These are phyloP conservation scores for Marasmius tenuissimus DNA, from an alignment of 1,284 basidiomycete species.

Conservation along the genomic window DNA sequence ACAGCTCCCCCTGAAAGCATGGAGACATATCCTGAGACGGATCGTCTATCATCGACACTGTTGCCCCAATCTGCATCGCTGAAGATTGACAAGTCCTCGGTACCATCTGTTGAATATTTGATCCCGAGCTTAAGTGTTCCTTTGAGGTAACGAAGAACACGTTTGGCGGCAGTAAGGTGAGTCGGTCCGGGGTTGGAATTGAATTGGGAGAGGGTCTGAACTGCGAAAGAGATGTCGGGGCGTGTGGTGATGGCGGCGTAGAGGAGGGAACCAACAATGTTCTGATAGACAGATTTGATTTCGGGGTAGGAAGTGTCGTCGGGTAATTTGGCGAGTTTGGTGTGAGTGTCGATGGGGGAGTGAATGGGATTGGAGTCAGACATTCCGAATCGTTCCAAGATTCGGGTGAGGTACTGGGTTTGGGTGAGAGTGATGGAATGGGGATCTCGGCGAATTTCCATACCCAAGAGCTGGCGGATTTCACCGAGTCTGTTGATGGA, in stretches of 20 bases:
- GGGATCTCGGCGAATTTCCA: constrained; percentile 14
- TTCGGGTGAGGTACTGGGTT: constrained; percentile 15
- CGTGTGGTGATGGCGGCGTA: too few relatives aligned
- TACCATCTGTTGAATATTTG: too few relatives aligned
- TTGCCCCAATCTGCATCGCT: too few relatives aligned
- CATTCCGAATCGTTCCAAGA: constrained; percentile 17
- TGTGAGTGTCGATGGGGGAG: too few relatives aligned
- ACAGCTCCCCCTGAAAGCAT: constrained; percentile 24
- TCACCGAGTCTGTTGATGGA: background rate
- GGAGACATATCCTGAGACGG: too few relatives aligned
- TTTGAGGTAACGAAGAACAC: constrained; percentile 28
- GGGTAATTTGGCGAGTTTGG: too few relatives aligned
- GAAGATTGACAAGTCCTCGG: too few relatives aligned
- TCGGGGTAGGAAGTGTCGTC: too few relatives aligned
- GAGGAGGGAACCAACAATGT: too few relatives aligned
- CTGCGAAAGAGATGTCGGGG: too few relatives aligned
- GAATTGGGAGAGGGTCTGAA: constrained; percentile 24
- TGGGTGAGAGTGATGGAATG: constrained; percentile 18
- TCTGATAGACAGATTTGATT: too few relatives aligned
- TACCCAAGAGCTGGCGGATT: constrained; percentile 6
- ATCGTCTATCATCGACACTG: too few relatives aligned
- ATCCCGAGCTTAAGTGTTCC: constrained; percentile 25
- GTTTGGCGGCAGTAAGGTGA: constrained; percentile 25
- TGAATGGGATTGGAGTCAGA: constrained; percentile 11
- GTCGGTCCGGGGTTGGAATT: constrained; percentile 18